Evolutionary conservation across 1,139 yeast genomes (phyloP), one percentile per base, ranked within the genome.

Genomic region (Taiozyma sp.): DNA sequence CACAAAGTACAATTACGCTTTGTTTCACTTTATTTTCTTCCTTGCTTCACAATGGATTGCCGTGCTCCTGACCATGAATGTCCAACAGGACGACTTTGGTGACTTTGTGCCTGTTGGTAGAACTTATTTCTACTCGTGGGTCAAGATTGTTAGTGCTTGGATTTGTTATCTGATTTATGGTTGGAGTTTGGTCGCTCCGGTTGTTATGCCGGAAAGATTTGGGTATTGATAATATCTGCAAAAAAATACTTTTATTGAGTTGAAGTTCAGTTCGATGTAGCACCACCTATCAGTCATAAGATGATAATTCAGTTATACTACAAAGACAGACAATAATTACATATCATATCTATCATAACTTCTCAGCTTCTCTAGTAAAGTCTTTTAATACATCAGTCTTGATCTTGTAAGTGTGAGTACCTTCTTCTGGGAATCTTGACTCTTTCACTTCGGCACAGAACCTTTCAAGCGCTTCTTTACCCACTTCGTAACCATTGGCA

Each of bases 31-130:
- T 34, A 88, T 95, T 41, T 95, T 95, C 76, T 84, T 95, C 66
- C 75, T 95, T 58, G 99, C 99, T 1, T 93, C 99, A 1, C 99
- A 93, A 68, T 95, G 96, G 80, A 92, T 93, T 47, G 97, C 99
- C 1, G 91, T 97, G 1, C 74, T 95, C 56, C 75, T 95, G 54
- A 95, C 99, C 0, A 88, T 91, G 69, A 93, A 92, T 63, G 97
- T 93, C 34, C 84, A 87, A 51, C 84, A 85, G 60, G 96, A 89
- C 60, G 87, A 85, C 55, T 79, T 82, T 48, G 96, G 96, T 8
- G 96, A 90, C 57, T 95, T 95, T 65, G 85, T 91, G 8, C 99
- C 99, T 0, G 99, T 95, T 7, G 99, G 99, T 1, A 77, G 99
- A 66, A 93, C 99, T 0, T 92, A 92, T 68, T 93, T 93, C 66